Evolutionary conservation across 345 rosid species (phyloP).

Genomic region (Acer yangbiense): DNA sequence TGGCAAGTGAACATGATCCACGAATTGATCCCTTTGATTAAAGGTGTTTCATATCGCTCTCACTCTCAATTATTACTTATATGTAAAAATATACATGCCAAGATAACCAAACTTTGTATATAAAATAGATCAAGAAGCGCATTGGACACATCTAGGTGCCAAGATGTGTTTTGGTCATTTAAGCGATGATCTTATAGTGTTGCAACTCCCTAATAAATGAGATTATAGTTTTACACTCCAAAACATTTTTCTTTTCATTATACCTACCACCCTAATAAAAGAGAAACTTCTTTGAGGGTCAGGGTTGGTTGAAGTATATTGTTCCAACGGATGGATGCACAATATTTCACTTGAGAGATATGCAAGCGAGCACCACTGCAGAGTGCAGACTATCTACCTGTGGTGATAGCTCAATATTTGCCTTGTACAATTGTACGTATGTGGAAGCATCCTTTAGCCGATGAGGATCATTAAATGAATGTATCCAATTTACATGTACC

Average conservation of each 20-base stretch:
- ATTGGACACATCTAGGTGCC: not conserved
- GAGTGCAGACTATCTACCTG: too few species aligned
- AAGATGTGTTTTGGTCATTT: not conserved
- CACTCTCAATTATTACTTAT: not conserved
- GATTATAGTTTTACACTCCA: not conserved
- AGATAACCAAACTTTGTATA: slow-evolving; percentile 5
- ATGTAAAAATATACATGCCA: not conserved
- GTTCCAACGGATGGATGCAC: not conserved
- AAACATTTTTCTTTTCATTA: not conserved
- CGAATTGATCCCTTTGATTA: slow-evolving; percentile 90
- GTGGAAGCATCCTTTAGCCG: too few species aligned
- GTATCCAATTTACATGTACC: too few species aligned
- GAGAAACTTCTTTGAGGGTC: not conserved
- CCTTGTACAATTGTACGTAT: too few species aligned
- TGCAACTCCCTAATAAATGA: not conserved
- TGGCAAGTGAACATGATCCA: slow-evolving; percentile 98
- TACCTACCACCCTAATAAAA: not conserved
- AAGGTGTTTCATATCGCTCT: slow-evolving; percentile 20
- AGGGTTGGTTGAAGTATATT: not conserved
- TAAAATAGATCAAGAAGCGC: not conserved
- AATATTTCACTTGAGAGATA: too few species aligned
- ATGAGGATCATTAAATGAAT: too few species aligned
- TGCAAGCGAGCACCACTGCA: not conserved
- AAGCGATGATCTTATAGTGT: not conserved
- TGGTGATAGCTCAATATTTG: too few species aligned